Conservation (phyloP, 2,329 filamentous ascomycete species). For the Phialophora verrucosa region DNA sequence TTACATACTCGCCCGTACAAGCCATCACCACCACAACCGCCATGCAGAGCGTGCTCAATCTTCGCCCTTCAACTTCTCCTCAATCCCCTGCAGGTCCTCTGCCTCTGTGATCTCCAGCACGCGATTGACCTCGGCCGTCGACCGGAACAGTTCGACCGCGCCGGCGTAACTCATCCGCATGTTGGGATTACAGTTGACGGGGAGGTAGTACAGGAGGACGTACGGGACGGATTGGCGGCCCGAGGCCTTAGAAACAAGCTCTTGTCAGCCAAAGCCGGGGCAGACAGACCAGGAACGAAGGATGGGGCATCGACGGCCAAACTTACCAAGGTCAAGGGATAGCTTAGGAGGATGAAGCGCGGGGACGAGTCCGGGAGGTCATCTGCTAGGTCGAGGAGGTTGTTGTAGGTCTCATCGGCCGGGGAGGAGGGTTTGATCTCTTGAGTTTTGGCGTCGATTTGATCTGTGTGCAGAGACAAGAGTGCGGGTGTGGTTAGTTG, state of each 20-base stretch:
- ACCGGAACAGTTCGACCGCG: constrained; percentile 94
- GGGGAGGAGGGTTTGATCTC: constrained; percentile 87
- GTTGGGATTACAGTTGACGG: constrained; percentile 85
- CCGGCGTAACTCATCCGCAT: constrained; percentile 93
- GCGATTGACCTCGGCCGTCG: constrained; percentile 84
- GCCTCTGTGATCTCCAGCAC: constrained; percentile 82
- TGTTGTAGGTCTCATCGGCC: constrained; percentile 79
- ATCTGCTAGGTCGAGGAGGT: constrained; percentile 79
- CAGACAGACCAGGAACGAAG: background rate
- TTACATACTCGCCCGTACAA: background rate
- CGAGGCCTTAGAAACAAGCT: constrained; percentile 62
- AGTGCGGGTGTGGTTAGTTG: background rate
- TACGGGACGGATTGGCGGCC: constrained; percentile 90
- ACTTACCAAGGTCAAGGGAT: constrained; percentile 80
- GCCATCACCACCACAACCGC: background rate
- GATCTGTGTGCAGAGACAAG: constrained; percentile 15
- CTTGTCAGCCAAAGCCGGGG: background rate
- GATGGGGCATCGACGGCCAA: constrained; percentile 38
- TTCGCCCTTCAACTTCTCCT: constrained; percentile 64
- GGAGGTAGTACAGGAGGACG: constrained; percentile 92
- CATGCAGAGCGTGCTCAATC: constrained; percentile 34
- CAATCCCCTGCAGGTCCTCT: constrained; percentile 83
- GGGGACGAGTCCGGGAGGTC: constrained; percentile 92
- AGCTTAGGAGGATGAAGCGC: constrained; percentile 86
- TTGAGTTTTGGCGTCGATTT: constrained; percentile 90